A percentile compares a stretch with the other conserved stretches of the same genome.
Conservation (phyloP, 2,329 filamentous ascomycete species). For the Westerdykella ornata region DNA sequence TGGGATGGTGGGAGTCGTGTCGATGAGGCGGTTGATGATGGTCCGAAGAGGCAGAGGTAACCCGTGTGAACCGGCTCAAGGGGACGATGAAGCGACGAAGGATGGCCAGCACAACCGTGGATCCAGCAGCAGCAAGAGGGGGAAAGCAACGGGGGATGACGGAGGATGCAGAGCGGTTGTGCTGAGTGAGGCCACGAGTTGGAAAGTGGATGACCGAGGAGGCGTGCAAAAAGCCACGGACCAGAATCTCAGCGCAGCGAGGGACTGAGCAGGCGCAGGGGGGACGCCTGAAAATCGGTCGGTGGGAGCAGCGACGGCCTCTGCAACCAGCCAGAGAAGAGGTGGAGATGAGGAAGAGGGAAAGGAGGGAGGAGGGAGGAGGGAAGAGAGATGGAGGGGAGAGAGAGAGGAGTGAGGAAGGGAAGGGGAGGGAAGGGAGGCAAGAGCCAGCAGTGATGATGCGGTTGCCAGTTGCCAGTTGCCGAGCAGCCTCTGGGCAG, state of each 20-base stretch:
- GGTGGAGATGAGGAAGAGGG: constrained; percentile 2
- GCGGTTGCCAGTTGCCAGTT: too few relatives aligned
- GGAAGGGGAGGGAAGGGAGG: too few relatives aligned
- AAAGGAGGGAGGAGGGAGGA: constrained; percentile 7
- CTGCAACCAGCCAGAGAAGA: not conserved
- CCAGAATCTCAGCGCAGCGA: constrained; percentile 5
- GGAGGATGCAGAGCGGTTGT: constrained; percentile 5
- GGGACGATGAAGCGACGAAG: too few relatives aligned
- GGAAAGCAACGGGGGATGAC: constrained; percentile 4
- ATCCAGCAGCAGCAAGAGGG: constrained; percentile 1
- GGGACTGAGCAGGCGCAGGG: constrained; percentile 1
- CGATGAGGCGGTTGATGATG: not conserved
- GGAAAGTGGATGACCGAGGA: constrained; percentile 10
- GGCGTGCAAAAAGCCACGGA: constrained; percentile 12
- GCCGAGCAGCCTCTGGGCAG: too few relatives aligned
- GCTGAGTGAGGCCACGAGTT: constrained; percentile 2
- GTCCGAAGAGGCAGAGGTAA: not conserved
- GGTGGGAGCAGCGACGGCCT: not conserved
- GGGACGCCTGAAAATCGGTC: not conserved
- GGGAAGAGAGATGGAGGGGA: constrained; percentile 8
- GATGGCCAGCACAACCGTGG: too few relatives aligned
- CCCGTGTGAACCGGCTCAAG: too few relatives aligned
- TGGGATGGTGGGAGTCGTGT: too few relatives aligned
- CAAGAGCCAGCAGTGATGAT: too few relatives aligned
- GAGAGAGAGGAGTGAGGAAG: constrained; percentile 5